Percentiles rank a stretch among this genome's conserved stretches.
These are phyloP conservation scores for Penicilliopsis zonata DNA, from an alignment of 495 filamentous ascomycete genomes.

Conservation along the genomic window DNA sequence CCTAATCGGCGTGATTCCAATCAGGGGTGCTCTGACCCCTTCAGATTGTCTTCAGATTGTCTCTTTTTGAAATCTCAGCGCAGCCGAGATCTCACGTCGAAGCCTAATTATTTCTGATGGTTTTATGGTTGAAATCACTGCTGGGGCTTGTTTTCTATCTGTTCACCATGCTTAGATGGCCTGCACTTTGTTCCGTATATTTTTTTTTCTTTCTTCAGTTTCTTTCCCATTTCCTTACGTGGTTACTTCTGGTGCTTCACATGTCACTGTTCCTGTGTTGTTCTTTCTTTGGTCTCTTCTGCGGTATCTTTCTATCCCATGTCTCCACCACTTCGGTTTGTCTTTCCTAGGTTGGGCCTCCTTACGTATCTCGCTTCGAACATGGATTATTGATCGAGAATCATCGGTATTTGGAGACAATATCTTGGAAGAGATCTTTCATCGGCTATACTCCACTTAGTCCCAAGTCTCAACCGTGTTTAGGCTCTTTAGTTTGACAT, in stretches of 20 bases:
- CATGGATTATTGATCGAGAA: conserved; percentile 30
- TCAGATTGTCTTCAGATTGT: conserved; percentile 1
- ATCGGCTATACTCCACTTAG: no score
- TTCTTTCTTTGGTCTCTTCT: conserved; percentile 5
- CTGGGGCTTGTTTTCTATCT: conserved; percentile 12
- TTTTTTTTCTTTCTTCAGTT: conserved; percentile 8
- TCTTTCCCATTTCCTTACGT: background rate
- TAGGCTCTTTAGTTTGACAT: no score
- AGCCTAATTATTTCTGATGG: conserved; percentile 6
- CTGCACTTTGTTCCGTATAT: conserved; percentile 13
- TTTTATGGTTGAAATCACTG: conserved; percentile 17
- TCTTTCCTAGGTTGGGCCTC: conserved; percentile 32
- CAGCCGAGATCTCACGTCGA: conserved; percentile 1
- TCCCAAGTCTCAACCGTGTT: no score
- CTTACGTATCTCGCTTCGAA: conserved; percentile 21
- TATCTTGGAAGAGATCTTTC: no score
- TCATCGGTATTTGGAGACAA: no score
- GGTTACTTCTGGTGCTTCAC: background rate
- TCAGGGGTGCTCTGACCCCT: conserved; percentile 9
- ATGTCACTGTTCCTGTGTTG: conserved; percentile 17
- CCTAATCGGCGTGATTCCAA: conserved; percentile 8
- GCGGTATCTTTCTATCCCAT: conserved; percentile 3
- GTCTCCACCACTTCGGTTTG: conserved; percentile 8
- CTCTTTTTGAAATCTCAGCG: conserved; percentile 10
- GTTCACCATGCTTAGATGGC: conserved; percentile 4